These are phyloP conservation scores for Ailanthus altissimus DNA, from an alignment of 345 rosid genomes.

Conservation along the genomic window DNA sequence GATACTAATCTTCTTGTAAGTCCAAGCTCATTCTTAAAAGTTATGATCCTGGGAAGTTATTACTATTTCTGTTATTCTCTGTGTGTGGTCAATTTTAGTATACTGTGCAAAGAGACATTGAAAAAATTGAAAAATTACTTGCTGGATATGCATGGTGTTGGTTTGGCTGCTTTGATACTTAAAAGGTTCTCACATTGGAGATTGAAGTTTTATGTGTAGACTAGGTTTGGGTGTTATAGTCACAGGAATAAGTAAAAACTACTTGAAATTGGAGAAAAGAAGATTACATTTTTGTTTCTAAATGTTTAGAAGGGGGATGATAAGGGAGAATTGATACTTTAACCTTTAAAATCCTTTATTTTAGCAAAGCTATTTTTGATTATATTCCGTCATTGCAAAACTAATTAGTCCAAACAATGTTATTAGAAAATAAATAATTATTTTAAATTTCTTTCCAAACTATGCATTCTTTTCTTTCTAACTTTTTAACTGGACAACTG, in stretches of 20 bases:
- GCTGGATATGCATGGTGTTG: not conserved
- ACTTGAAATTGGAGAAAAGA: not conserved
- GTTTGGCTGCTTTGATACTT: not conserved
- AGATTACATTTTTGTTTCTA: not conserved
- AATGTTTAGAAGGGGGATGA: not conserved
- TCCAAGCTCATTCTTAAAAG: conserved; percentile 10
- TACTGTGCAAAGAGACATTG: not conserved
- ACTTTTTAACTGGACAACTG: not conserved
- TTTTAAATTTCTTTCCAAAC: not conserved
- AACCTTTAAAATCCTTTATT: not conserved
- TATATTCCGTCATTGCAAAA: not conserved
- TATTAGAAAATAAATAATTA: not conserved
- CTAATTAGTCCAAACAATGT: not conserved
- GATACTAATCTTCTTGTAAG: conserved; percentile 82
- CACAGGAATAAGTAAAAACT: not conserved
- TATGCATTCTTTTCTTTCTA: not conserved
- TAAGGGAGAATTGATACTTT: no score
- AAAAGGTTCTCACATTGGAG: not conserved
- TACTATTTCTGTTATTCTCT: not conserved
- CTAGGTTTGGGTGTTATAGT: not conserved
- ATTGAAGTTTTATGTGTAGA: not conserved
- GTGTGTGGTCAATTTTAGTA: conserved; percentile 9
- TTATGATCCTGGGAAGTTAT: not conserved
- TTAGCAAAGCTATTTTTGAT: not conserved
- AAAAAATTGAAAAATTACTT: no score